Conservation (phyloP, 2,329 filamentous ascomycete genomes). For the Trichoderma sp. region DNA sequence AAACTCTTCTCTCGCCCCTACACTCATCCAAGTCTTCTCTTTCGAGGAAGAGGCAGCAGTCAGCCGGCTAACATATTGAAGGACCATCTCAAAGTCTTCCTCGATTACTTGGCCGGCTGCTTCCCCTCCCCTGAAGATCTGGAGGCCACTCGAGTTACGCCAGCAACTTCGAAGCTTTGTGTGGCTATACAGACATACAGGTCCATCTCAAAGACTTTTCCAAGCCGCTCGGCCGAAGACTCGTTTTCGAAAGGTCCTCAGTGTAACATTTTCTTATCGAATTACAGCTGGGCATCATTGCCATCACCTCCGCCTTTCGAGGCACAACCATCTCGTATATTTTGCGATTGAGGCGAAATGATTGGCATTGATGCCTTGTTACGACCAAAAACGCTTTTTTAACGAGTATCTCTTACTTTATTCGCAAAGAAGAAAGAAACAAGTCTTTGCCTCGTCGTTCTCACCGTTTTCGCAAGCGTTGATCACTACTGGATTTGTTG, state of each 20-base stretch:
- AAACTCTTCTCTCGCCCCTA: not conserved
- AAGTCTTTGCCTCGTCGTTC: slow-evolving; percentile 25
- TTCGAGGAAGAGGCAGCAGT: not conserved
- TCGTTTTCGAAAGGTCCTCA: too few relatives aligned
- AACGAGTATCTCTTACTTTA: slow-evolving; percentile 31
- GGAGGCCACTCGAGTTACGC: too few relatives aligned
- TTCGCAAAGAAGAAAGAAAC: slow-evolving; percentile 23
- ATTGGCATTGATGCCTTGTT: slow-evolving; percentile 36
- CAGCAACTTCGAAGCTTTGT: too few relatives aligned
- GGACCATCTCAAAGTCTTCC: too few relatives aligned
- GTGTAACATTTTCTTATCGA: too few relatives aligned
- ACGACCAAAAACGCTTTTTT: slow-evolving; percentile 37
- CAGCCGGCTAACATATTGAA: not conserved
- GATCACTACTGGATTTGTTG: slow-evolving; percentile 14
- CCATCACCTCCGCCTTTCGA: not conserved
- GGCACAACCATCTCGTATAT: slow-evolving; percentile 25
- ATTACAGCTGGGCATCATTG: too few relatives aligned
- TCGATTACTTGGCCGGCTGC: too few relatives aligned
- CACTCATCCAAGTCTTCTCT: too few relatives aligned
- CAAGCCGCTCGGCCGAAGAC: too few relatives aligned
- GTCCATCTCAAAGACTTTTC: too few relatives aligned
- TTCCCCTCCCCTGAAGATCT: too few relatives aligned
- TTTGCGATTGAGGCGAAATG: slow-evolving; percentile 33
- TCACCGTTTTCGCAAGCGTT: slow-evolving; percentile 19
- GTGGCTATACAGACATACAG: too few relatives aligned